phyloP scores from a whole-genome alignment of 139 green algal species.

The Coccomyxa sp. region DNA sequence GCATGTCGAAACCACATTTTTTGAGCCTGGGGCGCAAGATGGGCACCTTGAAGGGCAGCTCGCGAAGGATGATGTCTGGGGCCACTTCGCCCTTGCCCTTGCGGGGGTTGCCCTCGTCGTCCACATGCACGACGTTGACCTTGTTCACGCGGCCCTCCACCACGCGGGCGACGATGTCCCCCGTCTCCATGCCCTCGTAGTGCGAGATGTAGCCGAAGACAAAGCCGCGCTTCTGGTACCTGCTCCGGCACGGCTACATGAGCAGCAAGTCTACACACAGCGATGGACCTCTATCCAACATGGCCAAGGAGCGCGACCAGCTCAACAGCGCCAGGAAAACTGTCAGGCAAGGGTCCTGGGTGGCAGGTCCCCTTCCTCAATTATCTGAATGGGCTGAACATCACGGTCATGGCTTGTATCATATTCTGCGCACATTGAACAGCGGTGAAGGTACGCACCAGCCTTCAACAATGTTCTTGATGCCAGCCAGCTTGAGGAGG shows the following conservation, averaged over 20 bases:
- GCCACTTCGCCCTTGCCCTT: slow-evolving; percentile 32
- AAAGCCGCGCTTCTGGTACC: slow-evolving; percentile 69
- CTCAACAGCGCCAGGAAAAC: too few species aligned
- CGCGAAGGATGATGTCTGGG: slow-evolving; percentile 43
- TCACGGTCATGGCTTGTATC: too few species aligned
- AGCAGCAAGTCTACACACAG: neutral
- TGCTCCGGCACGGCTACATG: slow-evolving; percentile 9
- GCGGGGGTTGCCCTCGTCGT: slow-evolving; percentile 50
- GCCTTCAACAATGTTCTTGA: slow-evolving; percentile 52
- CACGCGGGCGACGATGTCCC: slow-evolving; percentile 56
- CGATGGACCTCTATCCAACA: neutral
- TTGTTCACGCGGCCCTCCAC: slow-evolving; percentile 44
- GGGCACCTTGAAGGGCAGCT: slow-evolving; percentile 47
- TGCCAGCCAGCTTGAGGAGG: slow-evolving; percentile 40
- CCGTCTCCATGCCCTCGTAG: slow-evolving; percentile 77
- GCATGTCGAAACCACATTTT: neutral
- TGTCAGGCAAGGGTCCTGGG: too few species aligned
- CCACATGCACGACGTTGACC: slow-evolving; percentile 44
- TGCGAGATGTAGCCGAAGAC: slow-evolving; percentile 48
- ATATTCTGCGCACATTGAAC: too few species aligned
- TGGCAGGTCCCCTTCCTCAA: neutral
- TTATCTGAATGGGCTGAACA: neutral
- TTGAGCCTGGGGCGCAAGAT: neutral
- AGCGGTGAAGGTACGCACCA: neutral
- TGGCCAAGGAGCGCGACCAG: too few species aligned